phyloP scores from a whole-genome alignment of 2,329 filamentous ascomycete species.

The Aschersonia sp. region DNA sequence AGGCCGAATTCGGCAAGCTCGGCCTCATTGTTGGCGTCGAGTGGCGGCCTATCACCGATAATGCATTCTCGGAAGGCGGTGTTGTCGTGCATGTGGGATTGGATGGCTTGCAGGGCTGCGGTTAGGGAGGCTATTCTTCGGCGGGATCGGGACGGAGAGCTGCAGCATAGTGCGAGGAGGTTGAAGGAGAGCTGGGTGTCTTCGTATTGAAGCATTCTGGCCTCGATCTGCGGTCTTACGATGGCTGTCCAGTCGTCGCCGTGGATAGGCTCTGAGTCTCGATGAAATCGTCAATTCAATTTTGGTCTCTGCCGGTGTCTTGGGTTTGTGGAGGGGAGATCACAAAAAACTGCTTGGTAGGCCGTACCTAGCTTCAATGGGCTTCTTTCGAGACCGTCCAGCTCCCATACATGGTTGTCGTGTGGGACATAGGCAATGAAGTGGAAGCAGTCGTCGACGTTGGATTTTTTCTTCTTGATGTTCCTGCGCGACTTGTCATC shows the following conservation, averaged over 20 bases:
- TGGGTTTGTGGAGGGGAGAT: too few relatives aligned
- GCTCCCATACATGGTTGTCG: slow-evolving; percentile 65
- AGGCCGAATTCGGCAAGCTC: slow-evolving; percentile 18
- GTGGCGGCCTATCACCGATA: slow-evolving; percentile 8
- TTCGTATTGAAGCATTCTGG: slow-evolving; percentile 52
- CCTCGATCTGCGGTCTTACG: slow-evolving; percentile 48
- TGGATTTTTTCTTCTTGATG: slow-evolving; percentile 22
- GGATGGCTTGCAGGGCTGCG: slow-evolving; percentile 22
- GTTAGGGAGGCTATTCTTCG: slow-evolving; percentile 29
- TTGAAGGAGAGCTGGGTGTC: slow-evolving; percentile 59
- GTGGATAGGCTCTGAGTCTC: not conserved
- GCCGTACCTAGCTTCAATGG: slow-evolving; percentile 31
- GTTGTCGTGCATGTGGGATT: slow-evolving; percentile 13
- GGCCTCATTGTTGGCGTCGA: slow-evolving; percentile 10
- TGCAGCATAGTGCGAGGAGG: slow-evolving; percentile 59
- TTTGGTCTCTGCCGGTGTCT: too few relatives aligned
- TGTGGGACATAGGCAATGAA: slow-evolving; percentile 81
- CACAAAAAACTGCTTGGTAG: not conserved
- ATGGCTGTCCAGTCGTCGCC: slow-evolving; percentile 48
- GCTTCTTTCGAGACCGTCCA: slow-evolving; percentile 68
- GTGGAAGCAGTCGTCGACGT: slow-evolving; percentile 58
- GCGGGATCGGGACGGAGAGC: slow-evolving; percentile 38
- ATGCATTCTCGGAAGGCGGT: slow-evolving; percentile 9
- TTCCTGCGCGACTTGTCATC: slow-evolving; percentile 15
- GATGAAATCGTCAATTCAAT: too few relatives aligned